These are phyloP conservation scores for Emydomyces testavorans DNA, from an alignment of 2,329 filamentous ascomycete species.

Conservation along the genomic window DNA sequence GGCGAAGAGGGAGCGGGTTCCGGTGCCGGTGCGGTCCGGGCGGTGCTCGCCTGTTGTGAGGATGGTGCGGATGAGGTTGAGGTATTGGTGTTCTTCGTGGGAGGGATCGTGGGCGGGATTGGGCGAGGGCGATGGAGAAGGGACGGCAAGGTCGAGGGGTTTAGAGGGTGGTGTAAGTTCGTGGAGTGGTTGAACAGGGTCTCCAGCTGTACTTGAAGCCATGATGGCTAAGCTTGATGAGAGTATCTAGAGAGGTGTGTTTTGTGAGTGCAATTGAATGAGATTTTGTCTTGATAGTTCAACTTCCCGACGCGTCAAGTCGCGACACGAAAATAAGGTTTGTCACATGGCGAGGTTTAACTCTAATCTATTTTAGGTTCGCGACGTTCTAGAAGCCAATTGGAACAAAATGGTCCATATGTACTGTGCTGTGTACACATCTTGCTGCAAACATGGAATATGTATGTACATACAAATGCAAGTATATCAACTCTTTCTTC, in stretches of 20 bases:
- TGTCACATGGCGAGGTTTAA: background rate
- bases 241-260: background rate
- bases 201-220: background rate
- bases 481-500: too few species aligned
- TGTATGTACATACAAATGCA: background rate
- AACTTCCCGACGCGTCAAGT: background rate
- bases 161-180: background rate
- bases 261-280: background rate
- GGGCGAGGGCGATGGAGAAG: slow-evolving; percentile 12
- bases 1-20: slow-evolving; percentile 80
- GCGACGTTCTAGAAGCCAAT: background rate
- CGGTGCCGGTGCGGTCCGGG: slow-evolving; percentile 86
- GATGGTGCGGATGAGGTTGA: slow-evolving; percentile 77
- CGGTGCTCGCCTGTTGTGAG: slow-evolving; percentile 73
- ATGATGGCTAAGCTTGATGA: background rate
- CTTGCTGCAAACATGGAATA: too few species aligned
- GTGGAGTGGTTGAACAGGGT: background rate
- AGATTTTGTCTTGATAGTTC: background rate
- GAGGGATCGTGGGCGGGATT: slow-evolving; percentile 20
- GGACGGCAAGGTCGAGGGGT: background rate
- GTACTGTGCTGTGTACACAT: too few species aligned
- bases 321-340: slow-evolving; percentile 7
- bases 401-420: too few species aligned
- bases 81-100: slow-evolving; percentile 90
- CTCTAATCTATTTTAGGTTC: background rate